A percentile compares a stretch with the other conserved stretches of the same genome.
Evolutionary conservation across 2,329 filamentous ascomycete genomes (phyloP).

Genomic region (Cephalotrichum gorgonifer): DNA sequence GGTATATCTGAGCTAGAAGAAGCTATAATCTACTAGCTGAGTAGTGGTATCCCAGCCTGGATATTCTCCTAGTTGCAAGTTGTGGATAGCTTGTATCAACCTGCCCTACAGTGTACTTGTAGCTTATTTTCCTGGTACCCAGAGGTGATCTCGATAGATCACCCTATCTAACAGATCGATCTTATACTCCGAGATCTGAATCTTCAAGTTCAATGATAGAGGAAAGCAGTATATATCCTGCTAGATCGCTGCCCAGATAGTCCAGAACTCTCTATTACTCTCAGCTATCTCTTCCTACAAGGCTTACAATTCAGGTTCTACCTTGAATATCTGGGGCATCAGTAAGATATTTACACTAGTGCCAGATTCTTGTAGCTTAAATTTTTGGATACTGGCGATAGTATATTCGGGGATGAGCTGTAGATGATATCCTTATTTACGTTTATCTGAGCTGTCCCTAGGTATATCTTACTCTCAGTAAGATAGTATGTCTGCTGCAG

Average conservation of each 20-base stretch:
- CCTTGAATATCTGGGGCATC: too few species aligned
- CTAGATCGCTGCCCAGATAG: too few species aligned
- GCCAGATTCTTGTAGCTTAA: too few species aligned
- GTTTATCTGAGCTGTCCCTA: conserved; percentile 8
- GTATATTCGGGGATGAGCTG: too few species aligned
- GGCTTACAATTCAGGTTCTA: too few species aligned
- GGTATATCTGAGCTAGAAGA: not conserved
- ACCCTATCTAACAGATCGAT: not conserved
- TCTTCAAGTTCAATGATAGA: not conserved
- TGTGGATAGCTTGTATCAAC: not conserved
- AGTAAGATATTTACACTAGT: too few species aligned
- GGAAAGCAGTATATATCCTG: not conserved
- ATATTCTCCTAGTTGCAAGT: not conserved
- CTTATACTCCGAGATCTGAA: not conserved
- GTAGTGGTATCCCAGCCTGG: not conserved
- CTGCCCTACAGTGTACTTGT: not conserved
- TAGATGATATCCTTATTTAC: too few species aligned
- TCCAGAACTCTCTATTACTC: too few species aligned
- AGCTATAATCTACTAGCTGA: not conserved
- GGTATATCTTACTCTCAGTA: not conserved
- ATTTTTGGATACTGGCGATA: too few species aligned
- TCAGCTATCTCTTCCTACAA: too few species aligned
- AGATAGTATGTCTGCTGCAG: not conserved
- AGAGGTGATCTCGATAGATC: too few species aligned
- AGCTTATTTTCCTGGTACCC: not conserved